A percentile compares a stretch with the other conserved stretches of the same genome.
These are phyloP conservation scores for Madurella fahalii DNA, from an alignment of 2,329 filamentous ascomycete genomes.

Conservation along the genomic window DNA sequence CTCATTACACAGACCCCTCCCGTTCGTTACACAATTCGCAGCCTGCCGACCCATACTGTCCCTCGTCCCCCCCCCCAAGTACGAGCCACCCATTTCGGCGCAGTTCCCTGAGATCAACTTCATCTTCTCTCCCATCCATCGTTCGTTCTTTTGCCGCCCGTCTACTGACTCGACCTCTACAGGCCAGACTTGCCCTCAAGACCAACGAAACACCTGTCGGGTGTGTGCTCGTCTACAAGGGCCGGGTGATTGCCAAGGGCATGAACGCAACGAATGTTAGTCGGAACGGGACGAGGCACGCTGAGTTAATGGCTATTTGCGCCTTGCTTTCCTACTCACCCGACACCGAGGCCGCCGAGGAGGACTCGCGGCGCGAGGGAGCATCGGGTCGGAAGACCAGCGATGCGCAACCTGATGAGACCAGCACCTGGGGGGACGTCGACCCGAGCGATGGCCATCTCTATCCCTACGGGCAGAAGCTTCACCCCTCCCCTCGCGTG, in stretches of 20 bases:
- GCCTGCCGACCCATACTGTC: background rate
- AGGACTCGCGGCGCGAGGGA: background rate
- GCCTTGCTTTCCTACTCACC: conserved; percentile 46
- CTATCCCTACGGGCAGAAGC: conserved; percentile 59
- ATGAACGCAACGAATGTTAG: conserved; percentile 97
- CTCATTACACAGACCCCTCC: background rate
- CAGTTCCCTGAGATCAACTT: no score
- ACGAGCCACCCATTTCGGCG: no score
- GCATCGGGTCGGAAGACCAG: conserved; percentile 21
- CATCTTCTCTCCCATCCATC: no score
- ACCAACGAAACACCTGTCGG: conserved; percentile 94
- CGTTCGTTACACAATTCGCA: background rate
- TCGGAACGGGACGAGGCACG: conserved; percentile 87
- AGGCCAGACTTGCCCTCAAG: conserved; percentile 81
- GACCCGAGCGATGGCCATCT: conserved; percentile 53
- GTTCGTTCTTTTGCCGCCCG: background rate
- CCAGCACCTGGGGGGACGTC: conserved; percentile 47
- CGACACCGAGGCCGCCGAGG: conserved; percentile 31
- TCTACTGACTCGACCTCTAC: conserved; percentile 3
- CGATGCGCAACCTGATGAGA: conserved; percentile 28
- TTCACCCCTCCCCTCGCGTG: conserved; percentile 53
- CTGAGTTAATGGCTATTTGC: conserved; percentile 84
- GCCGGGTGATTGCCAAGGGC: conserved; percentile 75
- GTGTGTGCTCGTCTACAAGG: conserved; percentile 83
- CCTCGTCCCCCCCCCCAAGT: background rate